These are phyloP conservation scores for Eutrema japonicum DNA, from an alignment of 345 rosid genomes.

Conservation along the genomic window DNA sequence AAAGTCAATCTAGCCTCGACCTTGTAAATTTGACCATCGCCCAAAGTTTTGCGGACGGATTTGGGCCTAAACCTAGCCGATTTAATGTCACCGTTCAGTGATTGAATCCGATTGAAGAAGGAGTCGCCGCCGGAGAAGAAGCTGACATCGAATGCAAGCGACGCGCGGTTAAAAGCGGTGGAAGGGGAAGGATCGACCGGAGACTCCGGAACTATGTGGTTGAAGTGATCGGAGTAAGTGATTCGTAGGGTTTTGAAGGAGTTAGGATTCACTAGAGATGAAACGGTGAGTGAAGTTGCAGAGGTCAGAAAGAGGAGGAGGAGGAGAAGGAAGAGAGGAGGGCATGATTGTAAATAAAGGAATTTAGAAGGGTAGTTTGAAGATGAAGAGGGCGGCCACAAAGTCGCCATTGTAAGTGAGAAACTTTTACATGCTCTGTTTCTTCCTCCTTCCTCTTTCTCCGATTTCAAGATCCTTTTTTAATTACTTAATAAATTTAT, in stretches of 20 bases:
- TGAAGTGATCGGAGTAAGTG: conserved; percentile 61
- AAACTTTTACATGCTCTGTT: conserved; percentile 37
- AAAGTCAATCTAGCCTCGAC: conserved; percentile 50
- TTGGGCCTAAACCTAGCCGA: conserved; percentile 44
- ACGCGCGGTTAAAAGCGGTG: conserved; percentile 22
- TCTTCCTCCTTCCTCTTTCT: conserved; percentile 5
- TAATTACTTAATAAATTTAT: background rate
- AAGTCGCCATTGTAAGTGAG: conserved; percentile 46
- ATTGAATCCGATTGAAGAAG: conserved; percentile 31
- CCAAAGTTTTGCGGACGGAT: conserved; percentile 26
- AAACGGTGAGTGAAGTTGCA: conserved; percentile 36
- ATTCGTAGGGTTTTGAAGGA: conserved; percentile 28
- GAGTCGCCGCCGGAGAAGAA: conserved; percentile 62
- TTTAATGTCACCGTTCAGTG: conserved; percentile 26
- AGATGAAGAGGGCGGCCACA: background rate
- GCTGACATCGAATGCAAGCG: conserved; percentile 48
- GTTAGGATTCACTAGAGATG: conserved; percentile 33
- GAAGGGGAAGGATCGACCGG: conserved; percentile 38
- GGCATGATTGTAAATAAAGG: conserved; percentile 12
- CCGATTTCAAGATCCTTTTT: conserved; percentile 30
- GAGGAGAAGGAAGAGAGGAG: conserved; percentile 24
- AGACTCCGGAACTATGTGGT: conserved; percentile 52
- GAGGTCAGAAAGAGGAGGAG: conserved; percentile 30
- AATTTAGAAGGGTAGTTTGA: conserved; percentile 29
- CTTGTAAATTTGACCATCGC: conserved; percentile 39